phyloP scores from a whole-genome alignment of 768 basidiomycete genomes.

The Lactifluus subvellereus region DNA sequence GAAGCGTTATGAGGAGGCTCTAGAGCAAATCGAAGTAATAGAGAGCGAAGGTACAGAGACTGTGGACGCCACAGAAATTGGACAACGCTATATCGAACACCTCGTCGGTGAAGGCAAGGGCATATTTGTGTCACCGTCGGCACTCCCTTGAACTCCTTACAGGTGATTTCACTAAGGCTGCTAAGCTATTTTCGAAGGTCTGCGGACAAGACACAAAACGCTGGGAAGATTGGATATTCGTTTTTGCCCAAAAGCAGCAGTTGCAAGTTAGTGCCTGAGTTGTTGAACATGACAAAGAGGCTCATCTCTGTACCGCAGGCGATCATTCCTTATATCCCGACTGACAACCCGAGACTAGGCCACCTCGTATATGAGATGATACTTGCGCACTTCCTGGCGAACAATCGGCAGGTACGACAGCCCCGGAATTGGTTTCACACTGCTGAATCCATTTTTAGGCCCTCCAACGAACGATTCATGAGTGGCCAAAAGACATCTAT shows the following conservation, averaged over 20 bases:
- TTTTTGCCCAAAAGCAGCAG: slow-evolving; percentile 75
- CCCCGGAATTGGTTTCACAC: not conserved
- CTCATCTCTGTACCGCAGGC: slow-evolving; percentile 39
- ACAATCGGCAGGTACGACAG: slow-evolving; percentile 59
- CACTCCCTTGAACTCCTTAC: not conserved
- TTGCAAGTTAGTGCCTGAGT: slow-evolving; percentile 51
- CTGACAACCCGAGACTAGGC: slow-evolving; percentile 69
- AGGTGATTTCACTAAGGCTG: slow-evolving; percentile 74
- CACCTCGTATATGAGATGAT: slow-evolving; percentile 94
- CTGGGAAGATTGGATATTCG: slow-evolving; percentile 98
- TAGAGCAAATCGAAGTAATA: slow-evolving; percentile 64
- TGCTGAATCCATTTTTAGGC: slow-evolving; percentile 39
- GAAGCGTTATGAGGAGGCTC: slow-evolving; percentile 82
- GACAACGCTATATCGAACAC: slow-evolving; percentile 80
- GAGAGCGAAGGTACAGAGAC: slow-evolving; percentile 32
- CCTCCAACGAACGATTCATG: slow-evolving; percentile 68
- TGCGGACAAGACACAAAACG: slow-evolving; percentile 69
- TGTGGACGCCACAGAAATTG: slow-evolving; percentile 63
- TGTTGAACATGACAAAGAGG: not conserved
- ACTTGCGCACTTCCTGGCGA: slow-evolving; percentile 74
- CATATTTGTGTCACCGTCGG: not conserved
- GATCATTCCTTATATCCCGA: slow-evolving; percentile 88
- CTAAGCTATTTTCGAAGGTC: slow-evolving; percentile 76
- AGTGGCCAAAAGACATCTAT: slow-evolving; percentile 91
- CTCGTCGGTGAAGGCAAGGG: slow-evolving; percentile 71